These are phyloP conservation scores for Chaetoceros tenuissimus DNA, from an alignment of 108 stramenopile genomes.

Conservation along the genomic window DNA sequence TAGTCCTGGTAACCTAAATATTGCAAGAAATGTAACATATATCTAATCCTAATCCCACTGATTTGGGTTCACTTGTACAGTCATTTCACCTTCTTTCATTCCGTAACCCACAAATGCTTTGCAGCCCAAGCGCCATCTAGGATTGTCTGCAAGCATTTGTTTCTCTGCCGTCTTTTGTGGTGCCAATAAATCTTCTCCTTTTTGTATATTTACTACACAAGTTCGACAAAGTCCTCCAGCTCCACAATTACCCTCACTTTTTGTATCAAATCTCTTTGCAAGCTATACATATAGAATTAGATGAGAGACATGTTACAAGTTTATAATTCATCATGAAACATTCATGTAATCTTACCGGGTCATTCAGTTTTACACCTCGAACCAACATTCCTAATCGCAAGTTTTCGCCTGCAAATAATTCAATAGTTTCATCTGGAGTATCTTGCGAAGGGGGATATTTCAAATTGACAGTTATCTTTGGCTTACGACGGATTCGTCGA, in stretches of 20 bases:
- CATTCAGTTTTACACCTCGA: slow-evolving; percentile 31
- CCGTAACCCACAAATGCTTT: slow-evolving; percentile 69
- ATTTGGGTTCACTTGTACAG: slow-evolving; percentile 55
- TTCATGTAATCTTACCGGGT: no score
- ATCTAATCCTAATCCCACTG: slow-evolving; percentile 33
- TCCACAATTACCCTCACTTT: slow-evolving; percentile 49
- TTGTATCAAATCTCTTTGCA: slow-evolving; percentile 26
- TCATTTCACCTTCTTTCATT: slow-evolving; percentile 58
- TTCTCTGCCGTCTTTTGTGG: slow-evolving; percentile 38
- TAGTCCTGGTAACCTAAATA: neutral
- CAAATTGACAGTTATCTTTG: slow-evolving; percentile 24
- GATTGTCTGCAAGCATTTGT: slow-evolving; percentile 57
- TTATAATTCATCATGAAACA: no score
- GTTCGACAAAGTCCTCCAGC: slow-evolving; percentile 60
- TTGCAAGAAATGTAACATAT: neutral
- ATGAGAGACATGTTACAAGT: no score
- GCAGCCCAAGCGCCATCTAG: slow-evolving; percentile 67
- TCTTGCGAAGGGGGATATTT: slow-evolving; percentile 25
- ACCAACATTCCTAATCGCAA: slow-evolving; percentile 28
- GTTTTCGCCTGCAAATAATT: slow-evolving; percentile 30
- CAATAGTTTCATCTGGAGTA: slow-evolving; percentile 8
- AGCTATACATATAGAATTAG: no score
- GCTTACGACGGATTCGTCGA: slow-evolving; percentile 24
- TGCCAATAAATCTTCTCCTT: slow-evolving; percentile 47
- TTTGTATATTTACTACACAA: slow-evolving; percentile 45